phyloP scores from a whole-genome alignment of 2,329 filamentous ascomycete species.

The Trichoderma sp. region DNA sequence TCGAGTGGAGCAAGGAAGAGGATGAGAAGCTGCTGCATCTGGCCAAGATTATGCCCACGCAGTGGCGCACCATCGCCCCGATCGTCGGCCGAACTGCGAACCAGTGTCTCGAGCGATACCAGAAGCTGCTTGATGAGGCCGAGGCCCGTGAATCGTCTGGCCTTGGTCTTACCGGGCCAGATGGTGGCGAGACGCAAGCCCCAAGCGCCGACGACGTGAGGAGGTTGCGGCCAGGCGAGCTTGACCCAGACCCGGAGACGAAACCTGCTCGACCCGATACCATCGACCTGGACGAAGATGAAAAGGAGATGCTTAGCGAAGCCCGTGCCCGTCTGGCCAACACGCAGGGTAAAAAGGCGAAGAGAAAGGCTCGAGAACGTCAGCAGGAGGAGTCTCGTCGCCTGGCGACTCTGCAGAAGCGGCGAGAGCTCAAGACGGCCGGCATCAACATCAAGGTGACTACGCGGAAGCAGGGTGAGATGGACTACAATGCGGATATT shows the following conservation, averaged over 20 bases:
- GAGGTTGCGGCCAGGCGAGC: conserved; percentile 81
- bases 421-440: conserved; percentile 92
- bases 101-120: conserved; percentile 94
- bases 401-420: conserved; percentile 87
- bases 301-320: conserved; percentile 99
- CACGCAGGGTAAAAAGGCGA: conserved; percentile 98
- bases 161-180: conserved; percentile 77
- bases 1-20: conserved; percentile 98
- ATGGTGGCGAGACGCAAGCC: conserved; percentile 80
- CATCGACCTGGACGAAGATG: conserved; percentile 96
- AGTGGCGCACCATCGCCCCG: conserved; percentile 97
- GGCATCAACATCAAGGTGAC: conserved; percentile 97
- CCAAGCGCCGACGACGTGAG: conserved; percentile 92
- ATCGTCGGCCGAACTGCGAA: conserved; percentile 95
- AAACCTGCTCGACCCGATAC: conserved; percentile 95
- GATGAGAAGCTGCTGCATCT: conserved; percentile 96
- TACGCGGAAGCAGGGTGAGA: conserved; percentile 88
- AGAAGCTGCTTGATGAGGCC: conserved; percentile 92
- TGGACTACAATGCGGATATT: conserved; percentile 99
- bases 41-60: conserved; percentile 97
- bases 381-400: conserved; percentile 93
- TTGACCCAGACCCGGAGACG: conserved; percentile 95
- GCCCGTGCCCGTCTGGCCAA: conserved; percentile 94
- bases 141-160: conserved; percentile 84
- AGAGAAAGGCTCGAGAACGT: conserved; percentile 91